Evolutionary conservation across 106 monocot species (phyloP).

Genomic region (Agapanthus africanus): DNA sequence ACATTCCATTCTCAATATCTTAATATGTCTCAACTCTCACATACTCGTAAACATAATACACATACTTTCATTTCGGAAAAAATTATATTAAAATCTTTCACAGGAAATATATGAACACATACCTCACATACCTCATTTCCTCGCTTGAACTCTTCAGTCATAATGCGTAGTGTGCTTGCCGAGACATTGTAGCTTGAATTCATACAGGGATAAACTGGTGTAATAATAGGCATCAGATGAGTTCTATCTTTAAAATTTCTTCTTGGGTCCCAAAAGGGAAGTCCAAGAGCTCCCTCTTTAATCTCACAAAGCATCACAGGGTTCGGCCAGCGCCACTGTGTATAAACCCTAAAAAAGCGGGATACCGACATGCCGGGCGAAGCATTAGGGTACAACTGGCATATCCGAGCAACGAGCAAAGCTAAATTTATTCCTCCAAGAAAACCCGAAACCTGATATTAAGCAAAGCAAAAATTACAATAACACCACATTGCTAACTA

Average conservation of each 20-base stretch:
- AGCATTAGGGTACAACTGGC: slow-evolving; percentile 93
- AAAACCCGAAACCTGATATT: slow-evolving; percentile 77
- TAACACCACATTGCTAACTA: neutral
- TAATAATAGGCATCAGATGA: slow-evolving; percentile 96
- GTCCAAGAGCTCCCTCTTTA: slow-evolving; percentile 77
- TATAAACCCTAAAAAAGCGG: slow-evolving; percentile 91
- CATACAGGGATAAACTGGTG: slow-evolving; percentile 97
- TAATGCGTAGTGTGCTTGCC: slow-evolving; percentile 74
- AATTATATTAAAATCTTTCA: too few species aligned
- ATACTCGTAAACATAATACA: too few species aligned
- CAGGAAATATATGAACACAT: too few species aligned
- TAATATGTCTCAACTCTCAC: too few species aligned
- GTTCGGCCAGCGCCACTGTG: slow-evolving; percentile 98
- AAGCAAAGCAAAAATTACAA: neutral
- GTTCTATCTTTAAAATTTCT: slow-evolving; percentile 73
- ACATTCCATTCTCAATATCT: too few species aligned
- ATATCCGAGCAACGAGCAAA: slow-evolving; percentile 93
- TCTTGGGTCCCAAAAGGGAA: slow-evolving; percentile 89
- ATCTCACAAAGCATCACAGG: slow-evolving; percentile 97
- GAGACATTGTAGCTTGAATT: slow-evolving; percentile 99
- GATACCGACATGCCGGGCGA: slow-evolving; percentile 82
- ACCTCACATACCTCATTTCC: slow-evolving; percentile 89
- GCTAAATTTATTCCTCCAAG: slow-evolving; percentile 99
- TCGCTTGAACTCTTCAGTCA: slow-evolving; percentile 86
- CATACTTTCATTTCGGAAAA: too few species aligned